Evolutionary conservation across 192 early-diverging fungal species (phyloP).

Genomic region (Entomortierella lignicola): DNA sequence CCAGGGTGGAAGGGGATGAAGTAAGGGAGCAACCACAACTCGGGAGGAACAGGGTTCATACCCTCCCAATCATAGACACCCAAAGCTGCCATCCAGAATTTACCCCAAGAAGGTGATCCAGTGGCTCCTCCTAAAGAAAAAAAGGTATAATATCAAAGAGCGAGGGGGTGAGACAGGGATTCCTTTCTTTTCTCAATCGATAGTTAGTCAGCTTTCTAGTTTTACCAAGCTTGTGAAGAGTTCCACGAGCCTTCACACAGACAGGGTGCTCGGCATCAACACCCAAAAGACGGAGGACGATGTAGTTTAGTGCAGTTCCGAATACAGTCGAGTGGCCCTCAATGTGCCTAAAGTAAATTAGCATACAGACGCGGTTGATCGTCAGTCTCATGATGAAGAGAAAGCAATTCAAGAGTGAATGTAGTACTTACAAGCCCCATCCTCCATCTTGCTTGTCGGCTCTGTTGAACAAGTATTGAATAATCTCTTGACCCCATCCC

Average conservation of each 20-base stretch:
- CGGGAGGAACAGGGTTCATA: slow-evolving; percentile 95
- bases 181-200: no score
- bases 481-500: slow-evolving; percentile 78
- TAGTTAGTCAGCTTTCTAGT: no score
- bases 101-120: slow-evolving; percentile 95
- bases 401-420: background rate
- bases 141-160: no score
- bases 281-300: slow-evolving; percentile 88
- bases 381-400: background rate
- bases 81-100: slow-evolving; percentile 95
- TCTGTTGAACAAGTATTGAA: slow-evolving; percentile 86
- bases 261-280: slow-evolving; percentile 88
- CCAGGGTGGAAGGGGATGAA: slow-evolving; percentile 86
- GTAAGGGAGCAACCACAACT: slow-evolving; percentile 91
- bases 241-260: slow-evolving; percentile 82
- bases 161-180: no score
- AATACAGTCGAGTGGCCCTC: slow-evolving; percentile 94
- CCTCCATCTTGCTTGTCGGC: slow-evolving; percentile 91
- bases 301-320: slow-evolving; percentile 96
- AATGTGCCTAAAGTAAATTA: slow-evolving; percentile 72
- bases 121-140: slow-evolving; percentile 77
- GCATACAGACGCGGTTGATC: no score
- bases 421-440: slow-evolving; percentile 93
- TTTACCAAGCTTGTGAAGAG: slow-evolving; percentile 83
- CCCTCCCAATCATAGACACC: slow-evolving; percentile 97